Evolutionary conservation across 345 rosid genomes (phyloP), one percentile per base, ranked within the genome.

Genomic region (Geranium rotundifolium): DNA sequence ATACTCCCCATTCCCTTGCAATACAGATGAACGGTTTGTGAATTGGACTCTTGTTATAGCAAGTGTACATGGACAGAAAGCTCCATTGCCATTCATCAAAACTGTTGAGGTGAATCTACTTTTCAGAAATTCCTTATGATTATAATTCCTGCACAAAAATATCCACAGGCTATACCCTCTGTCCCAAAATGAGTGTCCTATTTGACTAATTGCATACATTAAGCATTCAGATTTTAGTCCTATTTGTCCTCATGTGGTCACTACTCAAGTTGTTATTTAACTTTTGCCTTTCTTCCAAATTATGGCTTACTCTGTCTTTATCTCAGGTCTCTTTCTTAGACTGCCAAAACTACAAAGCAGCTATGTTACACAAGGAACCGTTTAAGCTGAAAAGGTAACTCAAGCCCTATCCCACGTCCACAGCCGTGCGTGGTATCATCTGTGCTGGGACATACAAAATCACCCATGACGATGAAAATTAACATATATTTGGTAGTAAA

Each of bases 41-140:
- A 93, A 90, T 75, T 93, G 99, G 99, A 90, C 77, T 17, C 70
- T 93, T 67, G 84, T 85, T 20, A 76, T 90, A 30, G 86, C 83
- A 67, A 90, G 97, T 46, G 52, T 46, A 12, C 52, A 46, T 46
- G 52, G 52, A 46, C 15, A 46, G 52, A 46, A 46, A 46, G 52
- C 52, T 46, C 52, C 52, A 46, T 46, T 46, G 52, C 52, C 52
- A 46, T 46, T 93, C 71, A 80, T 93, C 66, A 75, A 83, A 54
- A 85, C 97, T 61, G 70, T 88, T 41, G 89, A 87, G 95, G 99
- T 89, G 63, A 71, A 46, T 59, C 65, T 18, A 55, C 19, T 23
- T 58, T 30, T 76, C 57, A 64, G 29, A 61, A 52, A 59, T 14
- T 49, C 41, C 29, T 5, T 58, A 10, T 55, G 17, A 31, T 57